Evolutionary conservation across 2,329 filamentous ascomycete genomes (phyloP).

Genomic region (Pyricularia sp.): DNA sequence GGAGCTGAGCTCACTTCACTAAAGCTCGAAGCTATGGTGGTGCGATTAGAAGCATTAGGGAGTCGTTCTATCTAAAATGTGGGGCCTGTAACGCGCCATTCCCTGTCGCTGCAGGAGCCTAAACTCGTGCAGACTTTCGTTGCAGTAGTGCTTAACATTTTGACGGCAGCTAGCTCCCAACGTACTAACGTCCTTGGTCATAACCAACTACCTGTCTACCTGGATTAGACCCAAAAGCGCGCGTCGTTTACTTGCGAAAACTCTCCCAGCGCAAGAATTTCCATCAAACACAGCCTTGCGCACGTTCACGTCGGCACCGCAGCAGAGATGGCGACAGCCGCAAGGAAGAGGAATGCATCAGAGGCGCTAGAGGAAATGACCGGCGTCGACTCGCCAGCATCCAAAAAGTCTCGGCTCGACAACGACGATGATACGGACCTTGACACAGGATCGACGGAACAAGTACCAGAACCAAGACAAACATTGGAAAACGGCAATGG

Average conservation of each 20-base stretch:
- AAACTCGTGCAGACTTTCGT: neutral
- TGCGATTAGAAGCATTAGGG: conserved; percentile 4
- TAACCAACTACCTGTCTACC: neutral
- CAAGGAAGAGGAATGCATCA: conserved; percentile 45
- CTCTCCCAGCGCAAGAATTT: neutral
- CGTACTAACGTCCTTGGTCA: neutral
- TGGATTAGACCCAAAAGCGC: too few species aligned
- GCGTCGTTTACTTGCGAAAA: neutral
- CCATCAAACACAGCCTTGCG: neutral
- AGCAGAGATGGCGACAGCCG: conserved; percentile 2
- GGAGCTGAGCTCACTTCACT: neutral
- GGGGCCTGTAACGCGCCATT: neutral
- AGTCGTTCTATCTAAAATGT: neutral
- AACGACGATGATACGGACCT: conserved; percentile 10
- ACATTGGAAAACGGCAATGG: conserved; percentile 13
- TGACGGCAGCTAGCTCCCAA: neutral
- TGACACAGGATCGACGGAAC: neutral
- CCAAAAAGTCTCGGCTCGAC: conserved; percentile 47
- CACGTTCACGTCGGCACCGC: neutral
- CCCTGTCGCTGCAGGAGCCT: neutral
- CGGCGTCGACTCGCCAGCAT: conserved; percentile 45
- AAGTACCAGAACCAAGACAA: neutral
- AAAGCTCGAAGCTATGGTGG: conserved; percentile 8
- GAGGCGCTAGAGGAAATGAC: conserved; percentile 50
- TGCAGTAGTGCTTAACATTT: neutral